Evolutionary conservation across 2,329 filamentous ascomycete species (phyloP).

Genomic region (Camillea tinctor): DNA sequence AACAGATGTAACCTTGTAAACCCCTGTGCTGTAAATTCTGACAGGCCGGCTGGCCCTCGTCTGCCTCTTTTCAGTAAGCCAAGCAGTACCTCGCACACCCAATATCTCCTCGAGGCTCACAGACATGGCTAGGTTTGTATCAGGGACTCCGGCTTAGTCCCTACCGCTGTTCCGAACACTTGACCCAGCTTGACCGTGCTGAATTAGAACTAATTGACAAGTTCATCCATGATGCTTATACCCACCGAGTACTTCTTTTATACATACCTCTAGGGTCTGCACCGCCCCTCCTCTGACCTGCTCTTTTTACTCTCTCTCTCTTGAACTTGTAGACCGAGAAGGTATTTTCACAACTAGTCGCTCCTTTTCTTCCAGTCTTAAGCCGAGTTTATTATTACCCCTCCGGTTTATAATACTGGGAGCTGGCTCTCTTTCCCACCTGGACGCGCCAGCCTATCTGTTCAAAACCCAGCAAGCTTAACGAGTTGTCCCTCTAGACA

Average conservation of each 20-base stretch:
- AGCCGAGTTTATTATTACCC: slow-evolving; percentile 40
- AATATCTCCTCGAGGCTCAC: slow-evolving; percentile 29
- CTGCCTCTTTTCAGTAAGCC: slow-evolving; percentile 37
- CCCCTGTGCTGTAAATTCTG: slow-evolving; percentile 38
- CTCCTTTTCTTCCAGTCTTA: slow-evolving; percentile 45
- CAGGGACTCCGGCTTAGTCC: slow-evolving; percentile 50
- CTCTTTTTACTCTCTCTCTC: slow-evolving; percentile 40
- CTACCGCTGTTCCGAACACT: slow-evolving; percentile 52
- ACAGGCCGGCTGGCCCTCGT: slow-evolving; percentile 30
- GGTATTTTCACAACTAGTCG: slow-evolving; percentile 43
- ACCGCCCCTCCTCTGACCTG: slow-evolving; percentile 45
- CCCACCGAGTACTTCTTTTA: slow-evolving; percentile 48
- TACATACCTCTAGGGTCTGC: slow-evolving; percentile 53
- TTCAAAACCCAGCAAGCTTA: slow-evolving; percentile 35
- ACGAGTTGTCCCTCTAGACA: slow-evolving; percentile 44
- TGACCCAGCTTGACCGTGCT: slow-evolving; percentile 46
- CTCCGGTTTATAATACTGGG: slow-evolving; percentile 47
- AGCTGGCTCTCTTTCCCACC: slow-evolving; percentile 54
- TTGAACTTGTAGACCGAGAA: slow-evolving; percentile 39
- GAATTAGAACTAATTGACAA: slow-evolving; percentile 35
- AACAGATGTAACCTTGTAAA: slow-evolving; percentile 41
- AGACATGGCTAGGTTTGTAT: slow-evolving; percentile 41
- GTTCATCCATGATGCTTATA: slow-evolving; percentile 42
- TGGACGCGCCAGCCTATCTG: slow-evolving; percentile 38
- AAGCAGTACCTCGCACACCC: slow-evolving; percentile 39